Evolutionary conservation across 108 stramenopile genomes (phyloP), one percentile per base, ranked within the genome.

Genomic region (Aureococcus anophagefferens): DNA sequence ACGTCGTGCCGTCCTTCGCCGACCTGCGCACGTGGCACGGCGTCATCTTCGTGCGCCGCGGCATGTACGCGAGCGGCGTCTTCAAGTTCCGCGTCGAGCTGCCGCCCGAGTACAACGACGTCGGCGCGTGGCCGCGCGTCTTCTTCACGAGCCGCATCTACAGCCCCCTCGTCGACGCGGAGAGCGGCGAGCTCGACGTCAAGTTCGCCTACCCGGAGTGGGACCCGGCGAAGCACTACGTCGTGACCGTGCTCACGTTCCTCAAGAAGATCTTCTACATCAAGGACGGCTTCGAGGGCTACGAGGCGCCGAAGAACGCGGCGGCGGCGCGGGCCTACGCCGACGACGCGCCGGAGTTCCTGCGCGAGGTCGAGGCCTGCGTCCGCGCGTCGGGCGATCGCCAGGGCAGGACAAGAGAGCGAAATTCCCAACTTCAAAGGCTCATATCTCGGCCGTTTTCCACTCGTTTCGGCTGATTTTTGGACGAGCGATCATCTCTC

Each of bases 191-290:
- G 70, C 71, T 97, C 51, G 93, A 94, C 76, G 69, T 97, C 31
- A 64, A 72, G 63, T 67, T 75, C 0, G 85, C 89, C 70, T 93
- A 89, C 64, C 90, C 92, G 11, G 73, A 70, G 68, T 97, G 96
- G 96, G 89, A 91, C 64, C 90, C 92, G 5, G 81, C 81, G 30
- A 82, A 81, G 30, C 94, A 95, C 72, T 97, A 85, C 80, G 74
- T 97, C 67, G 88, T 93, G 33, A 94, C 93, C 18, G 93, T 90
- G 30, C 76, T 97, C 78, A 95, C 96, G n/a, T 91, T 88, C 83
- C 73, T 97, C 68, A 97, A 97, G 81, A 92, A 92, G 79, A 93
- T 95, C 68, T 97, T 97, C 84, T 97, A 95, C 77, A 75, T 89
- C 76, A 97, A 93, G 11, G 46, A 40, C 4, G 37, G 37, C 37